phyloP scores from a whole-genome alignment of 306 rosid genomes.

The Vigna hirtella region DNA sequence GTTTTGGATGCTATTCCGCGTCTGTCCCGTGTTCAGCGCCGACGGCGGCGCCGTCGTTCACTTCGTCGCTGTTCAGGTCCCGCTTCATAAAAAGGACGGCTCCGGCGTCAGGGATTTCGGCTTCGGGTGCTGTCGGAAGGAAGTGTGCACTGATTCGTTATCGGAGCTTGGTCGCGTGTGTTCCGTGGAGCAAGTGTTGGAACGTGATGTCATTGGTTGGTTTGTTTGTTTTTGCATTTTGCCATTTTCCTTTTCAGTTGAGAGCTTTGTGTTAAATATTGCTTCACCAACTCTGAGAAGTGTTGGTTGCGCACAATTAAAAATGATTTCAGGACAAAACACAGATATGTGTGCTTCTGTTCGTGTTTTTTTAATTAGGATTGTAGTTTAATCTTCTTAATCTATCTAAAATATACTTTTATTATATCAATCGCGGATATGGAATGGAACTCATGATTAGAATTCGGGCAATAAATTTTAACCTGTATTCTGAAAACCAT shows the following conservation, averaged over 20 bases:
- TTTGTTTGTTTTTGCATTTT: slow-evolving; percentile 39
- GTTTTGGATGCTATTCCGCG: slow-evolving; percentile 79
- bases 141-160: slow-evolving; percentile 71
- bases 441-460: too few species aligned
- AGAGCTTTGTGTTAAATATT: neutral
- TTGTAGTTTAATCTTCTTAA: neutral
- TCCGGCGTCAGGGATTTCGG: slow-evolving; percentile 51
- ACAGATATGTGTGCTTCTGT: neutral
- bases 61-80: slow-evolving; percentile 88
- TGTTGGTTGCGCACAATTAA: neutral
- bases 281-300: neutral
- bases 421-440: too few species aligned
- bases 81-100: slow-evolving; percentile 46
- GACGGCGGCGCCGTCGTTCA: slow-evolving; percentile 66
- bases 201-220: slow-evolving; percentile 74
- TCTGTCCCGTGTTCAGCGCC: slow-evolving; percentile 70
- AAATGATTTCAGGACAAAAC: neutral
- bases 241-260: neutral
- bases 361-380: neutral
- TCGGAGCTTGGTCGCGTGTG: slow-evolving; percentile 54
- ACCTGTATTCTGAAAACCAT: too few species aligned
- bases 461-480: too few species aligned
- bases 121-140: slow-evolving; percentile 76
- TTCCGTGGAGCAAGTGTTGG: slow-evolving; percentile 56
- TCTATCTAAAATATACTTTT: too few species aligned